These are phyloP conservation scores for Tolypocladium guangdongense DNA, from an alignment of 2,329 filamentous ascomycete genomes.

Conservation along the genomic window DNA sequence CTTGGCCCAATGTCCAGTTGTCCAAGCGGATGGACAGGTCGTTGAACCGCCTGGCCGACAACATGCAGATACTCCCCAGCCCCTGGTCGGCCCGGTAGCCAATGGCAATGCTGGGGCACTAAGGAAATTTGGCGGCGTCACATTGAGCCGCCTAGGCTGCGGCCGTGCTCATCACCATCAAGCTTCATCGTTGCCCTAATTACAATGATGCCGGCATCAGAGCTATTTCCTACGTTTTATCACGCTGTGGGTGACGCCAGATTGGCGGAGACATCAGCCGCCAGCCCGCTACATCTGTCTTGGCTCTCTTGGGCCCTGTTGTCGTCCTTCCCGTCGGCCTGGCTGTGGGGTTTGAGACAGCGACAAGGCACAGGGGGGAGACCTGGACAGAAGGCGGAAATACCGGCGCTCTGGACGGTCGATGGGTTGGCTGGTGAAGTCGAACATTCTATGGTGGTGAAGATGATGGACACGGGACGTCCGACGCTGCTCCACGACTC, in stretches of 20 bases:
- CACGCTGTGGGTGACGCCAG: not conserved
- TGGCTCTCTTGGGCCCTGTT: not conserved
- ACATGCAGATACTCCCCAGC: not conserved
- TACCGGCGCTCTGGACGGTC: not conserved
- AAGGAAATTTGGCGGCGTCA: not conserved
- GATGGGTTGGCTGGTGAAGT: not conserved
- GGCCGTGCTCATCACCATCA: not conserved
- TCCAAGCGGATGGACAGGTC: not conserved
- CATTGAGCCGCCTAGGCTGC: not conserved
- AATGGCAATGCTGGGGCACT: not conserved
- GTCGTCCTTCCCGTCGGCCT: not conserved
- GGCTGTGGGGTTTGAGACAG: not conserved
- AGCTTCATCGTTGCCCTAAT: not conserved
- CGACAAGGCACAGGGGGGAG: not conserved
- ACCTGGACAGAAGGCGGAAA: not conserved
- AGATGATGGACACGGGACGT: not conserved
- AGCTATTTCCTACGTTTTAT: conserved; percentile 2
- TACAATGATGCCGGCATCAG: not conserved
- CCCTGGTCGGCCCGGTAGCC: not conserved
- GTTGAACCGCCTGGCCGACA: not conserved
- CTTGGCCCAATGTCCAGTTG: not conserved
- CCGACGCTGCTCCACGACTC: not conserved
- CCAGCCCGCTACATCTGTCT: not conserved
- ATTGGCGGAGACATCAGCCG: not conserved
- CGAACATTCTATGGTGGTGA: not conserved